Evolutionary conservation across 495 filamentous ascomycete genomes (phyloP).

Genomic region (Aspergillus egyptiacus): DNA sequence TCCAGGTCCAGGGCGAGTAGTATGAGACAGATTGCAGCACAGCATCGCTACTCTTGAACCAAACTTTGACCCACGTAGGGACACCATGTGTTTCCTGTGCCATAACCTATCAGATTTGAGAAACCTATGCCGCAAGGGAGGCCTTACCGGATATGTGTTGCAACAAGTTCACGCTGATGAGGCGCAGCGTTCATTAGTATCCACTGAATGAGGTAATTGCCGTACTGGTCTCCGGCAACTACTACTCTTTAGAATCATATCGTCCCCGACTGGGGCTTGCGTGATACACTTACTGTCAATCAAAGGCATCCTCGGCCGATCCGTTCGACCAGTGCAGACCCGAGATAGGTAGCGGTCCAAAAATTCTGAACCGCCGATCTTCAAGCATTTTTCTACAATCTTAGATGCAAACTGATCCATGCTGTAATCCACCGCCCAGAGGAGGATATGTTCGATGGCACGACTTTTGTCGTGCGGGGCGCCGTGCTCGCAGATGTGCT

Average conservation of each 20-base stretch:
- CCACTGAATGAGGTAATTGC: slow-evolving; percentile 97
- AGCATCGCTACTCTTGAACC: slow-evolving; percentile 98
- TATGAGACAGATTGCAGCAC: slow-evolving; percentile 85
- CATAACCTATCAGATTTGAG: slow-evolving; percentile 5
- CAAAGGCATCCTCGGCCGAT: slow-evolving; percentile 91
- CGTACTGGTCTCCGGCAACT: slow-evolving; percentile 97
- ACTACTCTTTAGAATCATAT: slow-evolving; percentile 24
- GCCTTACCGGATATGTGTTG: slow-evolving; percentile 72
- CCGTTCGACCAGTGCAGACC: slow-evolving; percentile 82
- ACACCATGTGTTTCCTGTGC: slow-evolving; percentile 92
- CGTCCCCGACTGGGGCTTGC: not conserved
- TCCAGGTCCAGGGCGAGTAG: slow-evolving; percentile 79
- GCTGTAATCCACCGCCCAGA: slow-evolving; percentile 89
- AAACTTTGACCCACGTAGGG: slow-evolving; percentile 95
- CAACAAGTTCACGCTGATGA: slow-evolving; percentile 88
- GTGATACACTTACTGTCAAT: slow-evolving; percentile 69
- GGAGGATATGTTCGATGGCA: slow-evolving; percentile 90
- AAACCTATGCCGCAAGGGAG: not conserved
- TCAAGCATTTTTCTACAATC: slow-evolving; percentile 97
- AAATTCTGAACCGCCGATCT: slow-evolving; percentile 90
- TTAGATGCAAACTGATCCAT: slow-evolving; percentile 99
- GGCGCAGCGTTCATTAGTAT: slow-evolving; percentile 80
- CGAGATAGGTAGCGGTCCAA: slow-evolving; percentile 87
- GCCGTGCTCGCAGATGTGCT: slow-evolving; percentile 98
- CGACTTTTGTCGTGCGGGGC: slow-evolving; percentile 84